Percentiles rank a stretch among this genome's conserved stretches.
These are phyloP conservation scores for Verticillium tricorpus DNA, from an alignment of 2,329 filamentous ascomycete species.

Conservation along the genomic window DNA sequence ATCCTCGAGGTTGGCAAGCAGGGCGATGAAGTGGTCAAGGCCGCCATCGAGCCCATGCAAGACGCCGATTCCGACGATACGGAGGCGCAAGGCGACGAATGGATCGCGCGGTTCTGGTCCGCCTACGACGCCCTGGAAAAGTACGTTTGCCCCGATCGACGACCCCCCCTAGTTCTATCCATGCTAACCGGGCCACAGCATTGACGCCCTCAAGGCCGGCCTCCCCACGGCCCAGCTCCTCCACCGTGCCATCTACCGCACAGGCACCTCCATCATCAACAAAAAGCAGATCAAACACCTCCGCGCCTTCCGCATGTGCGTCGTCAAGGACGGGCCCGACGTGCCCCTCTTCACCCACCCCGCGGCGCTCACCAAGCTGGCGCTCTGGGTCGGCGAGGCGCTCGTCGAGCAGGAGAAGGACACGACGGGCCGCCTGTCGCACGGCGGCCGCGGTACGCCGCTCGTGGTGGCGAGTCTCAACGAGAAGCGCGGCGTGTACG, in stretches of 20 bases:
- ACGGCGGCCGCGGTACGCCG: conserved; percentile 71
- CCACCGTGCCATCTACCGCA: conserved; percentile 87
- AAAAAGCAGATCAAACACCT: conserved; percentile 94
- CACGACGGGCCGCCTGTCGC: conserved; percentile 60
- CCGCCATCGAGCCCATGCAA: conserved; percentile 25
- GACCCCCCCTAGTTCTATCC: conserved; percentile 9
- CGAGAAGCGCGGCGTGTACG: conserved; percentile 79
- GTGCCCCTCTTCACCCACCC: conserved; percentile 89
- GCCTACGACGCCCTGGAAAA: conserved; percentile 69
- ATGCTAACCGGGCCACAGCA: conserved; percentile 49
- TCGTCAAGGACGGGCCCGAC: conserved; percentile 93
- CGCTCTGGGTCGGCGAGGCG: conserved; percentile 90
- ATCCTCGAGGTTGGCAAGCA: conserved; percentile 84
- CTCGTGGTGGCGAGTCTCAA: conserved; percentile 88
- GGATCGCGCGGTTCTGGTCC: conserved; percentile 64
- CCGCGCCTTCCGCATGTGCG: conserved; percentile 87
- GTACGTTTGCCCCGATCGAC: conserved; percentile 35
- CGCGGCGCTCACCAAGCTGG: conserved; percentile 86
- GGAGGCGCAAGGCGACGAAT: conserved; percentile 54
- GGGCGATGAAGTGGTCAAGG: conserved; percentile 26
- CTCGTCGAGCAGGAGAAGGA: conserved; percentile 85
- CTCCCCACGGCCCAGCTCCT: conserved; percentile 83
- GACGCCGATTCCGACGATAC: conserved; percentile 44
- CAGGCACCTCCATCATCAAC: conserved; percentile 83
- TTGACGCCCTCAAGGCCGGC: conserved; percentile 70